These are phyloP conservation scores for Aspergillus sp. DNA, from an alignment of 2,329 filamentous ascomycete genomes.

Conservation along the genomic window DNA sequence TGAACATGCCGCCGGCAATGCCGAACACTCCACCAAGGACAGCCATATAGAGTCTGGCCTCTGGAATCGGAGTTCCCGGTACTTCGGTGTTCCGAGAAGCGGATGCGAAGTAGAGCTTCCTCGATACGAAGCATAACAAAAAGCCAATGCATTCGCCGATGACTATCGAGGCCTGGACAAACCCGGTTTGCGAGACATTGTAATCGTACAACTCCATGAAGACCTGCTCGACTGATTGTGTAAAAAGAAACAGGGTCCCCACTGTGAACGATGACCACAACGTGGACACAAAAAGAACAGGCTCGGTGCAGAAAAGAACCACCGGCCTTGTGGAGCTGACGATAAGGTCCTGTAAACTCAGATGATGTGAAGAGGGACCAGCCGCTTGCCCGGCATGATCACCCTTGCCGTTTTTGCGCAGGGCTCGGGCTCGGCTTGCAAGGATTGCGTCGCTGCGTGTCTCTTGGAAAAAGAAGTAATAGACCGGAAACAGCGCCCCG, in stretches of 20 bases:
- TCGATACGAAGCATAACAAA: slow-evolving; percentile 26
- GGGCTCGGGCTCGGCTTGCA: slow-evolving; percentile 33
- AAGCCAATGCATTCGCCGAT: slow-evolving; percentile 44
- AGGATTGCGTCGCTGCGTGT: slow-evolving; percentile 44
- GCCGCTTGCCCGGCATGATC: slow-evolving; percentile 23
- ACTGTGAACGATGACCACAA: slow-evolving; percentile 47
- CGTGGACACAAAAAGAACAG: slow-evolving; percentile 44
- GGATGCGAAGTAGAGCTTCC: slow-evolving; percentile 27
- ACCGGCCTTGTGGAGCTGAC: slow-evolving; percentile 39
- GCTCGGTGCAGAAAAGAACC: slow-evolving; percentile 42
- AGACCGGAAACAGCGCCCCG: slow-evolving; percentile 36
- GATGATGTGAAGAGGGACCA: slow-evolving; percentile 24
- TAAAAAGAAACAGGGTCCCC: slow-evolving; percentile 46
- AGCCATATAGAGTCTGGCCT: slow-evolving; percentile 45
- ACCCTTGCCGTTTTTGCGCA: slow-evolving; percentile 32
- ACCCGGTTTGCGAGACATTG: slow-evolving; percentile 32
- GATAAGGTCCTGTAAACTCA: slow-evolving; percentile 26
- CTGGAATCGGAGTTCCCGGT: slow-evolving; percentile 43
- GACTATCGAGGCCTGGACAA: slow-evolving; percentile 43
- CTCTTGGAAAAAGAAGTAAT: slow-evolving; percentile 42
- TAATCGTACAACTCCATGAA: slow-evolving; percentile 36
- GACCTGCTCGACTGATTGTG: slow-evolving; percentile 43
- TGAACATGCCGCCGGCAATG: slow-evolving; percentile 37
- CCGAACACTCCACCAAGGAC: slow-evolving; percentile 36
- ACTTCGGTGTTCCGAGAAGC: slow-evolving; percentile 38